Evolutionary conservation across 2,329 filamentous ascomycete genomes (phyloP).

Genomic region (Aspergillus neoniger): DNA sequence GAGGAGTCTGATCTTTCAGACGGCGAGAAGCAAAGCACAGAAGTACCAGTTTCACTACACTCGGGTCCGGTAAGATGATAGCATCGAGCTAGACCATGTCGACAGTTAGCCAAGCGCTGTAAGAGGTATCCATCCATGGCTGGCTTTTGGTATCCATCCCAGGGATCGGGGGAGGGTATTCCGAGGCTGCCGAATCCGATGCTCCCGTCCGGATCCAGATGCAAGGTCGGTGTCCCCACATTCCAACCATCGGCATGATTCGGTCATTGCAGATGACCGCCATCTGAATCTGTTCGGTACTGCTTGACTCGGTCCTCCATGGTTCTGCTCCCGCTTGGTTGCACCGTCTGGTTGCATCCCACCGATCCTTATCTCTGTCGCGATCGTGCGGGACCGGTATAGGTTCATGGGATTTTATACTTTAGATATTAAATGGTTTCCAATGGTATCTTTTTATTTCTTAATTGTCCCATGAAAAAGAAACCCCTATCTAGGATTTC

Average conservation of each 20-base stretch:
- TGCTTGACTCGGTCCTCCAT: no score
- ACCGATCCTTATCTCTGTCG: background rate
- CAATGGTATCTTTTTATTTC: no score
- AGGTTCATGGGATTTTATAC: background rate
- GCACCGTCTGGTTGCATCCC: background rate
- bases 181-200: background rate
- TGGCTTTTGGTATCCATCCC: background rate
- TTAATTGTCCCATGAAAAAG: no score
- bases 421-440: no score
- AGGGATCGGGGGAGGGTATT: no score
- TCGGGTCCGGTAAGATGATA: no score
- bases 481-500: no score
- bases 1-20: no score
- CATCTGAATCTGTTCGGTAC: background rate
- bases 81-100: no score
- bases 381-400: background rate
- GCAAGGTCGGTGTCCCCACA: background rate
- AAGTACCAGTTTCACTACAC: background rate
- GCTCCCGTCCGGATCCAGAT: background rate
- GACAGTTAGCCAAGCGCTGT: background rate
- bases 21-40: background rate
- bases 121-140: background rate
- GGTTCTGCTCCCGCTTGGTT: background rate
- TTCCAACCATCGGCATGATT: background rate
- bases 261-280: background rate